Conservation (phyloP, 352 stramenopile species). For the Saprolegnia diclina region DNA sequence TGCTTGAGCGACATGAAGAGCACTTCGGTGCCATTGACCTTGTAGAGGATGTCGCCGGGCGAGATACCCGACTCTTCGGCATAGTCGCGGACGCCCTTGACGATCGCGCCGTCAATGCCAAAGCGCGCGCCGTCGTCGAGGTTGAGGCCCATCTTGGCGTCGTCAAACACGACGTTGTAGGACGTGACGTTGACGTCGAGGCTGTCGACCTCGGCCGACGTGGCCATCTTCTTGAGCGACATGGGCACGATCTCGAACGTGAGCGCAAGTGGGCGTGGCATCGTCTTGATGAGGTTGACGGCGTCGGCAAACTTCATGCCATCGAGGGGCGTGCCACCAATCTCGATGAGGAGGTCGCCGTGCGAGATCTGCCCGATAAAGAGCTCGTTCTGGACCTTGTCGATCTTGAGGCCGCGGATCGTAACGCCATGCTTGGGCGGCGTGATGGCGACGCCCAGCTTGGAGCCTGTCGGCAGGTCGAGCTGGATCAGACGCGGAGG, state of each 20-base stretch:
- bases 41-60: conserved; percentile 20
- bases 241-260: conserved; percentile 22
- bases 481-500: conserved; percentile 3
- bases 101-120: conserved; percentile 47
- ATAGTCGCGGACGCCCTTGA: conserved; percentile 17
- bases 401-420: conserved; percentile 21
- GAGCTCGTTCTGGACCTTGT: conserved; percentile 26
- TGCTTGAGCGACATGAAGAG: conserved; percentile 23
- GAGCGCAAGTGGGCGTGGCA: conserved; percentile 12
- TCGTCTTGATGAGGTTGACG: conserved; percentile 23
- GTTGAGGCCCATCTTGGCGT: conserved; percentile 76
- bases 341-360: conserved; percentile 19
- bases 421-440: conserved; percentile 26
- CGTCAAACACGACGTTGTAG: conserved; percentile 32
- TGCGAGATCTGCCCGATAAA: conserved; percentile 20
- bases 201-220: conserved; percentile 1
- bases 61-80: conserved; percentile 14
- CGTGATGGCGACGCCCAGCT: conserved; percentile 24
- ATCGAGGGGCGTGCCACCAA: conserved; percentile 12
- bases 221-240: conserved; percentile 7
- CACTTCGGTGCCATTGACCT: conserved; percentile 25
- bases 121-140: conserved; percentile 79
- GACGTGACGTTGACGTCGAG: conserved; percentile 11
- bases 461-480: conserved; percentile 9
- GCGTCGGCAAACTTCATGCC: conserved; percentile 26